Base-by-base conservation (phyloP, 2,329 filamentous ascomycete genomes). In the Penicillium vulpinum region DNA sequence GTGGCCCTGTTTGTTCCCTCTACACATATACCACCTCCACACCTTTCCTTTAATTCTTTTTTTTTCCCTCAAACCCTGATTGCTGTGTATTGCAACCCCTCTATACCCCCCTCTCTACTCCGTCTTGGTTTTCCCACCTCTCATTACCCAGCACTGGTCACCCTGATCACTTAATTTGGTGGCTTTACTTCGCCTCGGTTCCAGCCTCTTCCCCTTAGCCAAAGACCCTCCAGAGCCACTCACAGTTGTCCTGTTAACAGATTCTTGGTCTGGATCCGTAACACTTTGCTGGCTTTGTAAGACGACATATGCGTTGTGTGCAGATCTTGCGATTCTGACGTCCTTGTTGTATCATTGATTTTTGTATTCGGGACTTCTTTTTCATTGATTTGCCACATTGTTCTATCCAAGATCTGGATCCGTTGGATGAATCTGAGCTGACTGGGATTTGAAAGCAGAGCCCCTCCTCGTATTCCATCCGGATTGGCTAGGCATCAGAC, bases 251-350 rank as follows among this genome's bases (percentile, higher is more conserved):
- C 51, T 18, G 4, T 35, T 44, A 24, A 35, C 49, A 44, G 48
- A 24, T n/a, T 21, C 28, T 36, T 33, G 33, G 48, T 52, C 48
- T 56, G 54, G 35, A 39, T 41, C 40, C 28, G 54, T 56, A 56
- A 56, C 54, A 52, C 35, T n/a, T 35, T 56, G 28, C 48, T 56
- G 54, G 54, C 48, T 35, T 51, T 52, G 54, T 56, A 56, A 52
- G 54, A 56, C 47, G 15, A 39, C 18, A 51, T 41, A 51, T 41
- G 35, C 40, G 26, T 33, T 51, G 38, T 36, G 53, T 39, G 47
- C 39, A 51, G 47, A 51, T 43, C 10, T 31, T 24, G 18, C 33
- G 39, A 39, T 33, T 45, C 35, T 52, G 47, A 52, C 48, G 40
- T 55, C 52, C 45, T 36, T 35, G 44, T 51, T 36, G 45, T 56